Evolutionary conservation across 441 rosid genomes (phyloP).

Genomic region (Biscutella laevigata): DNA sequence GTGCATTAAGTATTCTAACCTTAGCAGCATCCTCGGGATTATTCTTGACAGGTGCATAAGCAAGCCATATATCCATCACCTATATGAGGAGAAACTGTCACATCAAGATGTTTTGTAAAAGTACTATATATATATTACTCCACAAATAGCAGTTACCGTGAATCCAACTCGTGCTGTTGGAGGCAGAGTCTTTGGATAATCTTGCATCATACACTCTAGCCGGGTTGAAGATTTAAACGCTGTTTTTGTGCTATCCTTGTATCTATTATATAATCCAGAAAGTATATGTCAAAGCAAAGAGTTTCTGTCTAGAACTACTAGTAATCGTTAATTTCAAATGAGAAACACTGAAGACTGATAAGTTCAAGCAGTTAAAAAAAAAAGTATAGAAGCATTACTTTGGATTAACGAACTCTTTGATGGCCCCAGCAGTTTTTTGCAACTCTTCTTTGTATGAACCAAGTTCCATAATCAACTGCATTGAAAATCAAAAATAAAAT

Average conservation of each 20-base stretch:
- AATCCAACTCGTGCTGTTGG: constrained; percentile 86
- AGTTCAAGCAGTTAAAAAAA: neutral
- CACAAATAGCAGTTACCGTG: constrained; percentile 46
- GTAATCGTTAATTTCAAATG: neutral
- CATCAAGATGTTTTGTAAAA: neutral
- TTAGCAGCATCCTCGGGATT: constrained; percentile 56
- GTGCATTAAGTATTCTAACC: constrained; percentile 27
- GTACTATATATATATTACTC: neutral
- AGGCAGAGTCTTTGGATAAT: constrained; percentile 91
- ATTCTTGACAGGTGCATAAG: constrained; percentile 35
- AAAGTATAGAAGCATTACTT: constrained; percentile 43
- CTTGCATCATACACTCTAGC: constrained; percentile 98
- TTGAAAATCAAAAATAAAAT: constrained; percentile 16
- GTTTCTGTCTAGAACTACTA: neutral
- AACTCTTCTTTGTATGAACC: constrained; percentile 84
- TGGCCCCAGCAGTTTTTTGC: constrained; percentile 74
- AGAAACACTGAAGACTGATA: neutral
- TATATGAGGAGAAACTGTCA: constrained; percentile 22
- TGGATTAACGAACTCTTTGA: constrained; percentile 95
- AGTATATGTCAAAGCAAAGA: neutral
- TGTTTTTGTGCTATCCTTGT: constrained; percentile 84
- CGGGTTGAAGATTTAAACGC: constrained; percentile 90
- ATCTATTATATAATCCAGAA: constrained; percentile 34
- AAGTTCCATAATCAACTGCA: constrained; percentile 78
- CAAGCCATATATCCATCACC: constrained; percentile 58